Base-by-base conservation (phyloP, 169 alveolate genomes). In the Plasmodium gallinaceum region DNA sequence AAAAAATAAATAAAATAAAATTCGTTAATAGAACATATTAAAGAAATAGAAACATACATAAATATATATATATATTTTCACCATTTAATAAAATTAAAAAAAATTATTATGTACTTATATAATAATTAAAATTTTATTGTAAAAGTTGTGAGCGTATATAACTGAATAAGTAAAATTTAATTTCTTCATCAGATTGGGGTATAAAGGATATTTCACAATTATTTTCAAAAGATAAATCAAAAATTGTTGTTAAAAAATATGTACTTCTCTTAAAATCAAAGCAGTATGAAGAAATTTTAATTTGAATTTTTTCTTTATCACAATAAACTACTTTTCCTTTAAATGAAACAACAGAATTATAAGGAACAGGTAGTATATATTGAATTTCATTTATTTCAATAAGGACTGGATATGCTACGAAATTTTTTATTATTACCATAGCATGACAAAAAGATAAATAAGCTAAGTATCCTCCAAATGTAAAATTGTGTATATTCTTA, bases 371-470 rank as follows among this genome's bases (percentile, higher is more conserved):
- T 22, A 78, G 42, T 24, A 78, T 78, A 69, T 78, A 78, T 24
- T 78, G 89, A 45, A 78, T 65, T 64, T 64, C 75, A 24, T 66
- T 78, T 46, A 78, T 51, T 69, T 78, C 78, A 24, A 62, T 78
- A 5, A 78, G 89, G 8, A 64, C 45, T 10, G 89, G 89, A 42
- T 42, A 45, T 2, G 70, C 14, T 45, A 78, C 12, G 12, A 64
- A 78, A 39, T 65, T 43, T 45, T 78, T 78, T 54, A 78, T 65
- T 32, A 78, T 18, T n/a, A 72, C 51, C 89, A 78, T 78, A 22
- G 89, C 89, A 45, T 78, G 89, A 22, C 78, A 78, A 46, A 78
- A 78, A 43, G 89, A 78, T 45, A 64, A 52, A 58, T 78, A 78
- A 16, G 89, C 89, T 7, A 78, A 46, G 24, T 78, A 45, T 16